Percentiles rank a stretch among this genome's conserved stretches.
These are phyloP conservation scores for Ogataea neopini DNA, from an alignment of 805 yeast genomes.

Conservation along the genomic window DNA sequence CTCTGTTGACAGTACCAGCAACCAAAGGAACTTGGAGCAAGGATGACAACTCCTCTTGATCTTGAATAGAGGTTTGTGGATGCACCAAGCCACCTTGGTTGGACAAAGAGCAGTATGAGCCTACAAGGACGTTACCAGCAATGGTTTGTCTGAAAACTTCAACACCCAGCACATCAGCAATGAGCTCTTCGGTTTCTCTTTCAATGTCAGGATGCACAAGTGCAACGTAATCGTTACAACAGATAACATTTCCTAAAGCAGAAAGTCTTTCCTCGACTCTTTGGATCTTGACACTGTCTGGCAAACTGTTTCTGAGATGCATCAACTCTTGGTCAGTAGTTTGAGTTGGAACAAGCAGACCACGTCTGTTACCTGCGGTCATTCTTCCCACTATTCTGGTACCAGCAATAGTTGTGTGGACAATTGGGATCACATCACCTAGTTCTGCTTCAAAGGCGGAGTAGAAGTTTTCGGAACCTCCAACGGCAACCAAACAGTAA, in stretches of 20 bases:
- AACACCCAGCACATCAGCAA: slow-evolving; percentile 97
- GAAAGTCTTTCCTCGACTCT: slow-evolving; percentile 97
- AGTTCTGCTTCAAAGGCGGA: slow-evolving; percentile 97
- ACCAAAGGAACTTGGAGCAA: slow-evolving; percentile 95
- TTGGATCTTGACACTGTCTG: slow-evolving; percentile 93
- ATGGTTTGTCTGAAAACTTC: slow-evolving; percentile 99
- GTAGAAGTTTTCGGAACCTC: slow-evolving; percentile 82
- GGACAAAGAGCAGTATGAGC: slow-evolving; percentile 91
- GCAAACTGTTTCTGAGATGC: slow-evolving; percentile 94
- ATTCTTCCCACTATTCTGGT: slow-evolving; percentile 96
- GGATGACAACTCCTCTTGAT: slow-evolving; percentile 96
- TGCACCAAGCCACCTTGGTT: slow-evolving; percentile 99
- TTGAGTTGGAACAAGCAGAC: slow-evolving; percentile 93
- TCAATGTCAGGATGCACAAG: slow-evolving; percentile 98
- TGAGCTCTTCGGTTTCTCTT: slow-evolving; percentile 97
- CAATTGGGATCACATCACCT: slow-evolving; percentile 95
- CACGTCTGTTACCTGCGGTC: slow-evolving; percentile 98
- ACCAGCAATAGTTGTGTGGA: slow-evolving; percentile 97
- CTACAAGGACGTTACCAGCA: slow-evolving; percentile 96
- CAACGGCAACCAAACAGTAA: slow-evolving; percentile 93
- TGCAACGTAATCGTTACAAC: slow-evolving; percentile 99
- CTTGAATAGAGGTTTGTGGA: slow-evolving; percentile 95
- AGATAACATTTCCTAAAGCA: slow-evolving; percentile 96
- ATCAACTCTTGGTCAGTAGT: slow-evolving; percentile 98
- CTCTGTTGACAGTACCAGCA: slow-evolving; percentile 98